Conservation (phyloP, 2,329 filamentous ascomycete genomes). For the Anthostomella pinea region DNA sequence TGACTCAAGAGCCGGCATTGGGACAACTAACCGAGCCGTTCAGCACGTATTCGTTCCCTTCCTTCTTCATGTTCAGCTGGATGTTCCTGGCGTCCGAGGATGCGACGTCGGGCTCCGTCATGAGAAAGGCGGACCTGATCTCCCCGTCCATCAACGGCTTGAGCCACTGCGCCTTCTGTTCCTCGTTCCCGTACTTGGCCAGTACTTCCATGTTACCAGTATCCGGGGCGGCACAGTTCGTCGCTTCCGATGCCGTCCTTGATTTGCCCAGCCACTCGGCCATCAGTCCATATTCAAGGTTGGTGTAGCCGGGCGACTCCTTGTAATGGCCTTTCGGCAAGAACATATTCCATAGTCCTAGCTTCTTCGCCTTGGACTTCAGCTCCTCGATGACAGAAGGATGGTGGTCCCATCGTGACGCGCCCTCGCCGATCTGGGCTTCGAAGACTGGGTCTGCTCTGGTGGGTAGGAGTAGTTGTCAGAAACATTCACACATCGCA, state of each 20-base stretch:
- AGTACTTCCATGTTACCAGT: slow-evolving; percentile 96
- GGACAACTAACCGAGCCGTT: slow-evolving; percentile 71
- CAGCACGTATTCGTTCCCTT: slow-evolving; percentile 85
- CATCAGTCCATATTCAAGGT: slow-evolving; percentile 97
- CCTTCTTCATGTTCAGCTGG: slow-evolving; percentile 73
- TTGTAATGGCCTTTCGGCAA: slow-evolving; percentile 92
- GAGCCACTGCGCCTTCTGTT: slow-evolving; percentile 82
- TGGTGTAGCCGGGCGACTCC: slow-evolving; percentile 90
- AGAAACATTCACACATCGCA: slow-evolving; percentile 12
- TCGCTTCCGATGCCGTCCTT: slow-evolving; percentile 76
- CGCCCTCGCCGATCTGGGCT: slow-evolving; percentile 75
- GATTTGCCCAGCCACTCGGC: slow-evolving; percentile 93
- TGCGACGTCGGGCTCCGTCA: slow-evolving; percentile 89
- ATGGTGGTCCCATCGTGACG: slow-evolving; percentile 74
- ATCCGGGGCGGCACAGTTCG: slow-evolving; percentile 87
- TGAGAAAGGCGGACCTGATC: slow-evolving; percentile 87
- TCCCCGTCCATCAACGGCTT: slow-evolving; percentile 76
- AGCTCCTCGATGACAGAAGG: slow-evolving; percentile 83
- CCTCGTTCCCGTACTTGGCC: slow-evolving; percentile 84
- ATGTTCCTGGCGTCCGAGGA: slow-evolving; percentile 94
- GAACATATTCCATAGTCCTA: slow-evolving; percentile 99
- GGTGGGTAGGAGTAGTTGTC: slow-evolving; percentile 13
- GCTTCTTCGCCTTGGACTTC: slow-evolving; percentile 75
- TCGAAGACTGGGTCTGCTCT: slow-evolving; percentile 76
- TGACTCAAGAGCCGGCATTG: not conserved